phyloP scores from a whole-genome alignment of 495 filamentous ascomycete species.

The Melanomma pulvis-pyrius region DNA sequence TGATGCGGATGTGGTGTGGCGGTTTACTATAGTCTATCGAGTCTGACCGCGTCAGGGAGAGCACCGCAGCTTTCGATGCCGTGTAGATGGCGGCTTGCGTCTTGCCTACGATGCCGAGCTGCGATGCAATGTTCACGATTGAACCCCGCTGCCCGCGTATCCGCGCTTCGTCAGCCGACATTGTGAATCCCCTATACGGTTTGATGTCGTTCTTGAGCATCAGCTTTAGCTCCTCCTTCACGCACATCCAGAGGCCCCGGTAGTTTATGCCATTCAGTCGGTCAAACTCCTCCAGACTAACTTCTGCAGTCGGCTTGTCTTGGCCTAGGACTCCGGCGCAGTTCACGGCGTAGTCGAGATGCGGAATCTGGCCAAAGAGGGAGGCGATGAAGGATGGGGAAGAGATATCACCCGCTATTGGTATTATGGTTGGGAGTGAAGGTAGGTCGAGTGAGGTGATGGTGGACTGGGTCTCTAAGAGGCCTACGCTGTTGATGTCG shows the following conservation, averaged over 20 bases:
- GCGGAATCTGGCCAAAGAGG: slow-evolving; percentile 26
- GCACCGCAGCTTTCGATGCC: slow-evolving; percentile 50
- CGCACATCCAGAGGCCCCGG: slow-evolving; percentile 53
- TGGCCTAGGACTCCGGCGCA: slow-evolving; percentile 38
- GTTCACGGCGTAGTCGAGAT: slow-evolving; percentile 39
- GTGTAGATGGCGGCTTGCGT: slow-evolving; percentile 46
- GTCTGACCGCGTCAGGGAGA: slow-evolving; percentile 44
- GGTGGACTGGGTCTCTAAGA: slow-evolving; percentile 33
- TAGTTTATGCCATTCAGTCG: slow-evolving; percentile 52
- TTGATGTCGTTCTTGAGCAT: slow-evolving; percentile 53
- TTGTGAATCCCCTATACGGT: slow-evolving; percentile 24
- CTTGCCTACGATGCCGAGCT: slow-evolving; percentile 34
- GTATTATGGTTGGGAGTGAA: slow-evolving; percentile 38
- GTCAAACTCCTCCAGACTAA: slow-evolving; percentile 46
- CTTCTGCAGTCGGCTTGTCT: slow-evolving; percentile 39
- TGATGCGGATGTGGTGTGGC: slow-evolving; percentile 53
- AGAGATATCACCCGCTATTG: slow-evolving; percentile 33
- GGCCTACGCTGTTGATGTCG: slow-evolving; percentile 36
- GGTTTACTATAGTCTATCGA: slow-evolving; percentile 48
- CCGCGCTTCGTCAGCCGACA: background rate
- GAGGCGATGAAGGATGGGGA: slow-evolving; percentile 38
- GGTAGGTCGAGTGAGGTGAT: slow-evolving; percentile 7
- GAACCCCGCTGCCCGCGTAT: slow-evolving; percentile 30
- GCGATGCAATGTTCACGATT: slow-evolving; percentile 43
- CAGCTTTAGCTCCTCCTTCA: slow-evolving; percentile 51